phyloP scores from a whole-genome alignment of 805 yeast genomes.

The Yarrowia porcina region DNA sequence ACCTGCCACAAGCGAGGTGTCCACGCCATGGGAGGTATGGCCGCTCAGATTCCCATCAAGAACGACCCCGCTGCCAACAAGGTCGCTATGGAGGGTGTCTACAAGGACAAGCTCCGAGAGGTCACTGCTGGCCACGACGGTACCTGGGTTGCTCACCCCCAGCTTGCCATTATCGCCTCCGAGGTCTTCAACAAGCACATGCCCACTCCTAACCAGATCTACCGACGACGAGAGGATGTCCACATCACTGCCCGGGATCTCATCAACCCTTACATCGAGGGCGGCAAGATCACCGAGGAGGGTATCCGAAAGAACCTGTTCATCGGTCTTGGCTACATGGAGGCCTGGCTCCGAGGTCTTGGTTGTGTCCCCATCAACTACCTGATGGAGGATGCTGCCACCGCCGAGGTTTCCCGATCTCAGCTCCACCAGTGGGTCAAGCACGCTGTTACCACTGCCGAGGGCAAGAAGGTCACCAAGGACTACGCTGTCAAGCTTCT shows the following conservation, averaged over 20 bases:
- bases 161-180: constrained; percentile 60
- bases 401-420: constrained; percentile 72
- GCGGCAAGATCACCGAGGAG: constrained; percentile 58
- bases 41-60: constrained; percentile 73
- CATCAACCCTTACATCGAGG: constrained; percentile 57
- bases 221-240: constrained; percentile 48
- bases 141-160: constrained; percentile 78
- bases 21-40: constrained; percentile 79
- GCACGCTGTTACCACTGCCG: constrained; percentile 55
- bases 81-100: constrained; percentile 64
- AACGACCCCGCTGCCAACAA: constrained; percentile 57
- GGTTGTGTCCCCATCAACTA: constrained; percentile 74
- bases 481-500: constrained; percentile 50
- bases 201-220: constrained; percentile 74
- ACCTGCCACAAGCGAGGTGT: constrained; percentile 71
- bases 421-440: constrained; percentile 74
- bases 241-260: constrained; percentile 57
- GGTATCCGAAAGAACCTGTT: constrained; percentile 62
- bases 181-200: constrained; percentile 69
- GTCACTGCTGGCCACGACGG: constrained; percentile 70
- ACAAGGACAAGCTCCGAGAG: constrained; percentile 65
- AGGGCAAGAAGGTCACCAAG: constrained; percentile 53
- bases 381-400: constrained; percentile 77
- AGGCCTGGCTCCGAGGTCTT: constrained; percentile 68
- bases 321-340: constrained; percentile 67